Evolutionary conservation across 257 asterid species (phyloP).

Genomic region (Voacanga thouarsii): DNA sequence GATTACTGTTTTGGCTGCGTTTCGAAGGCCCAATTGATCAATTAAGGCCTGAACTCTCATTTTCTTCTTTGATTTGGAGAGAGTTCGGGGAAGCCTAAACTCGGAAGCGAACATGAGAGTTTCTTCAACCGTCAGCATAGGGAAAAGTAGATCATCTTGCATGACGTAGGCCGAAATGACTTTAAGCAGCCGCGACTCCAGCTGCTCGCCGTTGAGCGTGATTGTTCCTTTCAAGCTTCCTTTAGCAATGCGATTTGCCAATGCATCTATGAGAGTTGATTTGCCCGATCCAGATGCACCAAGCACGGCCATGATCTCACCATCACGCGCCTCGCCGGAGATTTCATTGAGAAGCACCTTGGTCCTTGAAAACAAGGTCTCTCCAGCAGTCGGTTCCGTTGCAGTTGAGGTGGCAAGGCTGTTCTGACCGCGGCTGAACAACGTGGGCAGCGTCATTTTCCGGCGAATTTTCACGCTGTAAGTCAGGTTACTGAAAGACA

Average conservation of each 20-base stretch:
- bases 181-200: slow-evolving; percentile 54
- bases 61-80: slow-evolving; percentile 26
- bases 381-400: slow-evolving; percentile 20
- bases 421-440: neutral
- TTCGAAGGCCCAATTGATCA: slow-evolving; percentile 30
- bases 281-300: slow-evolving; percentile 86
- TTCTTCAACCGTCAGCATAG: slow-evolving; percentile 82
- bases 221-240: slow-evolving; percentile 67
- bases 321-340: slow-evolving; percentile 76
- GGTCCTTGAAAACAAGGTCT: slow-evolving; percentile 12
- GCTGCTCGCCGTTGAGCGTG: slow-evolving; percentile 55
- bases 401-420: neutral
- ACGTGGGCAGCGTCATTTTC: slow-evolving; percentile 15
- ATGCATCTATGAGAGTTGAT: slow-evolving; percentile 66
- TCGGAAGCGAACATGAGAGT: slow-evolving; percentile 84
- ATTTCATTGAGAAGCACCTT: slow-evolving; percentile 53
- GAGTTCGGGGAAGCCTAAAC: slow-evolving; percentile 52
- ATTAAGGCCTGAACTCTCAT: slow-evolving; percentile 27
- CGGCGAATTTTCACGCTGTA: slow-evolving; percentile 42
- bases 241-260: slow-evolving; percentile 64
- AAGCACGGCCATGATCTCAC: slow-evolving; percentile 73
- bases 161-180: slow-evolving; percentile 78
- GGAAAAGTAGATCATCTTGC: slow-evolving; percentile 77
- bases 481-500: slow-evolving; percentile 48
- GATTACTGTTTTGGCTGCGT: slow-evolving; percentile 32